Conservation (phyloP, 192 early-diverging fungal genomes). For the Lobulomyces angularis region DNA sequence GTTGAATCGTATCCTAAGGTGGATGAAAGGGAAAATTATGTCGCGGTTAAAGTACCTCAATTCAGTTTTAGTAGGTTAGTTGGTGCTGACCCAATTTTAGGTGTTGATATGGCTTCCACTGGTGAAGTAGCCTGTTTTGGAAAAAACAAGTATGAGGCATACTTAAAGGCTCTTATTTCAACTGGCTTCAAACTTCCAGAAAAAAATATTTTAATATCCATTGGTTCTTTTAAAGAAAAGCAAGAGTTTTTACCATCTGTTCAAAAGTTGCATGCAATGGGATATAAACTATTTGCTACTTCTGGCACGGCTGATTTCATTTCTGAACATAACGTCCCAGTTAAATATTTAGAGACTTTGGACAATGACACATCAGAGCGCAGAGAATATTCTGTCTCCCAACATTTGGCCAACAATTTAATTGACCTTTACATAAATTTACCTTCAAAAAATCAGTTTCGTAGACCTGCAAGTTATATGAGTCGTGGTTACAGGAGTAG, state of each 20-base stretch:
- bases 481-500: slow-evolving; percentile 87
- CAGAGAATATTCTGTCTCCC: slow-evolving; percentile 83
- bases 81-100: slow-evolving; percentile 93
- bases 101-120: slow-evolving; percentile 99
- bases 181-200: slow-evolving; percentile 86
- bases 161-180: slow-evolving; percentile 86
- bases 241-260: slow-evolving; percentile 87
- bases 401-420: slow-evolving; percentile 90
- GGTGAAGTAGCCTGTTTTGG: slow-evolving; percentile 99
- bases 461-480: slow-evolving; percentile 89
- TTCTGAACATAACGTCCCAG: slow-evolving; percentile 83
- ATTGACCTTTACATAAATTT: slow-evolving; percentile 98
- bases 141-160: slow-evolving; percentile 94
- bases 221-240: slow-evolving; percentile 98
- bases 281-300: slow-evolving; percentile 90
- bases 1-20: slow-evolving; percentile 66
- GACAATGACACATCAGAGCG: slow-evolving; percentile 42
- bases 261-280: slow-evolving; percentile 64
- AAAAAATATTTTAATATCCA: slow-evolving; percentile 93
- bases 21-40: slow-evolving; percentile 65
- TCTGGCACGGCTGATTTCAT: slow-evolving; percentile 95
- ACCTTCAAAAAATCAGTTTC: slow-evolving; percentile 93
- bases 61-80: slow-evolving; percentile 91
- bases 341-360: slow-evolving; percentile 79
- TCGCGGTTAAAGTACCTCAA: slow-evolving; percentile 95